Percentiles rank a stretch among this genome's conserved stretches.
phyloP scores from a whole-genome alignment of 176 grass and related monocot species.

The Carex pumila region DNA sequence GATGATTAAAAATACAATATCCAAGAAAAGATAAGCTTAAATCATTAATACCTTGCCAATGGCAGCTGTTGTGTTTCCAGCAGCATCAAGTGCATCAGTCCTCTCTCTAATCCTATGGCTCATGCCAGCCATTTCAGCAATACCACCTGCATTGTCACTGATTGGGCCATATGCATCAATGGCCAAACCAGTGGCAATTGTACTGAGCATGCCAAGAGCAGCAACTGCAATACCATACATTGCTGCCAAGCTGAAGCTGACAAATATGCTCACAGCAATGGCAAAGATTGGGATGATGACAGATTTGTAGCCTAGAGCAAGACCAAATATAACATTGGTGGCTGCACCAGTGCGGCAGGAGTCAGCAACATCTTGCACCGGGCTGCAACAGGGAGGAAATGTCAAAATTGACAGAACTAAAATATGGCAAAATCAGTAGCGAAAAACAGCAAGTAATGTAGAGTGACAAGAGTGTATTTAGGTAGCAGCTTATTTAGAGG shows the following conservation, averaged over 20 bases:
- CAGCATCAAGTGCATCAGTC: constrained; percentile 90
- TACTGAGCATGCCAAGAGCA: constrained; percentile 94
- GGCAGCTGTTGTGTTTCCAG: constrained; percentile 92
- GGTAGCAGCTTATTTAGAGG: background rate
- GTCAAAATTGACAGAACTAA: background rate
- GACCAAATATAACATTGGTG: constrained; percentile 87
- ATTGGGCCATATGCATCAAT: constrained; percentile 96
- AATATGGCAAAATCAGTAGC: background rate
- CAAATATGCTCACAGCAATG: constrained; percentile 79
- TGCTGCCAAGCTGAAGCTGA: constrained; percentile 79
- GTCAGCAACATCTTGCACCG: constrained; percentile 88
- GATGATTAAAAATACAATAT: background rate
- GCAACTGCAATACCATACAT: constrained; percentile 96
- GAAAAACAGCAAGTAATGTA: background rate
- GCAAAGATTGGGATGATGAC: constrained; percentile 89
- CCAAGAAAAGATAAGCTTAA: background rate
- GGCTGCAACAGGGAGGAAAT: constrained; percentile 34
- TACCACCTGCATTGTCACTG: constrained; percentile 91
- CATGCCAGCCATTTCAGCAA: constrained; percentile 98
- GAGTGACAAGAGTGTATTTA: background rate
- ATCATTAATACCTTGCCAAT: constrained; percentile 66
- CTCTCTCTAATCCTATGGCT: constrained; percentile 87
- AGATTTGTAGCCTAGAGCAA: constrained; percentile 92
- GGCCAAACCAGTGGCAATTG: constrained; percentile 83
- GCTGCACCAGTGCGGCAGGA: constrained; percentile 86